A percentile compares a stretch with the other conserved stretches of the same genome.
phyloP scores from a whole-genome alignment of 306 rosid genomes.

The Medicago arabica region DNA sequence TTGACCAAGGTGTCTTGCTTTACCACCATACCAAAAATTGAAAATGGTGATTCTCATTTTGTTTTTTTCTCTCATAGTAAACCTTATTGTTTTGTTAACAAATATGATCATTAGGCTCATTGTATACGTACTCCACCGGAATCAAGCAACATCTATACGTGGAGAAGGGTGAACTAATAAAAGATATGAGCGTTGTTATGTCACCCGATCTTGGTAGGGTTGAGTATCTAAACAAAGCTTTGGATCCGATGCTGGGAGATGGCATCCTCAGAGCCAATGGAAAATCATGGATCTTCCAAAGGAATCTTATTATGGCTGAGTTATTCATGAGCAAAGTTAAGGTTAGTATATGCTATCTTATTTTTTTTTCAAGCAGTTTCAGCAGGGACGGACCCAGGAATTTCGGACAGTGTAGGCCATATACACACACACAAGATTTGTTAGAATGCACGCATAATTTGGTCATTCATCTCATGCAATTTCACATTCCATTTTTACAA shows the following conservation, averaged over 20 bases:
- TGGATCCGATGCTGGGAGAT: constrained; percentile 38
- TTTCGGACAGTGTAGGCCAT: no score
- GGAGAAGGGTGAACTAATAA: constrained; percentile 27
- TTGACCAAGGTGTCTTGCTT: no score
- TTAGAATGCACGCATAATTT: no score
- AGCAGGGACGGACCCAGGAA: no score
- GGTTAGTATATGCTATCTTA: constrained; percentile 29
- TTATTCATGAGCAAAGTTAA: constrained; percentile 48
- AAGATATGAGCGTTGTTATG: constrained; percentile 22
- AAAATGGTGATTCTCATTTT: background rate
- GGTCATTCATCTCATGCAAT: no score
- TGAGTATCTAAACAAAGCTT: constrained; percentile 30
- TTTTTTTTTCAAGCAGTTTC: no score
- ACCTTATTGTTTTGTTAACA: background rate
- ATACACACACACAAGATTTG: no score
- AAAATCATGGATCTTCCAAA: constrained; percentile 38
- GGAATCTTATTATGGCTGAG: constrained; percentile 49
- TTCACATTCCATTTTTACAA: no score
- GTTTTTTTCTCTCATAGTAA: background rate
- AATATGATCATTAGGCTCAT: constrained; percentile 29
- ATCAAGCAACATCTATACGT: constrained; percentile 44
- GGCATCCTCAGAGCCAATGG: constrained; percentile 45
- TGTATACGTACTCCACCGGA: constrained; percentile 46
- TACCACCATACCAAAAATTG: no score
- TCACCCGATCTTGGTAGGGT: constrained; percentile 43